Evolutionary conservation across 345 rosid genomes (phyloP).

Genomic region (Abelmoschus esculentus): DNA sequence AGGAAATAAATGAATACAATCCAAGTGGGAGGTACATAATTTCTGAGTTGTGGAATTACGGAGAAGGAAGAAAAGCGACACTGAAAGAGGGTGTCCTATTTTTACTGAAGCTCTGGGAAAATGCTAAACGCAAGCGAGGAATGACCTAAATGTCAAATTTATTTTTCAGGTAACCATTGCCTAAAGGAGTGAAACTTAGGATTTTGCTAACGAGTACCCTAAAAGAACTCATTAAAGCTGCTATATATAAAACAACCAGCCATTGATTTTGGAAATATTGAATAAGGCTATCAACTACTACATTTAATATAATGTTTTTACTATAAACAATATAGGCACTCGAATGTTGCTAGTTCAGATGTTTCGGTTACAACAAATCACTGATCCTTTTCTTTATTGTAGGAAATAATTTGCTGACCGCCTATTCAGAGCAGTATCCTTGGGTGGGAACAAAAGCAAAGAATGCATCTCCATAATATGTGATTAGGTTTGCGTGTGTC

Average conservation of each 20-base stretch:
- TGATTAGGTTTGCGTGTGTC: background rate
- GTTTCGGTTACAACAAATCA: background rate
- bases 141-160: conserved; percentile 21
- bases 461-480: background rate
- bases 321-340: background rate
- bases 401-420: conserved; percentile 8
- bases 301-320: background rate
- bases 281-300: background rate
- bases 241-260: background rate
- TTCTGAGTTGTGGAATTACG: conserved; percentile 76
- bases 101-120: conserved; percentile 50
- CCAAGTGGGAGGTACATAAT: conserved; percentile 83
- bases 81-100: conserved; percentile 54
- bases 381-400: background rate
- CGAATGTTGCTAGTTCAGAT: background rate
- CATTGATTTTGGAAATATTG: background rate
- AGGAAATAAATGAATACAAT: conserved; percentile 76
- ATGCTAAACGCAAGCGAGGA: conserved; percentile 30
- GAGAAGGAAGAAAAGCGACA: conserved; percentile 52
- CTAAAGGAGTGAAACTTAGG: background rate
- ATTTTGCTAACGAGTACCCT: background rate
- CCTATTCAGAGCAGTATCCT: background rate
- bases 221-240: background rate
- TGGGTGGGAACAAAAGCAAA: background rate
- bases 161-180: background rate